phyloP scores from a whole-genome alignment of 768 basidiomycete species.

The Suillus decipiens region DNA sequence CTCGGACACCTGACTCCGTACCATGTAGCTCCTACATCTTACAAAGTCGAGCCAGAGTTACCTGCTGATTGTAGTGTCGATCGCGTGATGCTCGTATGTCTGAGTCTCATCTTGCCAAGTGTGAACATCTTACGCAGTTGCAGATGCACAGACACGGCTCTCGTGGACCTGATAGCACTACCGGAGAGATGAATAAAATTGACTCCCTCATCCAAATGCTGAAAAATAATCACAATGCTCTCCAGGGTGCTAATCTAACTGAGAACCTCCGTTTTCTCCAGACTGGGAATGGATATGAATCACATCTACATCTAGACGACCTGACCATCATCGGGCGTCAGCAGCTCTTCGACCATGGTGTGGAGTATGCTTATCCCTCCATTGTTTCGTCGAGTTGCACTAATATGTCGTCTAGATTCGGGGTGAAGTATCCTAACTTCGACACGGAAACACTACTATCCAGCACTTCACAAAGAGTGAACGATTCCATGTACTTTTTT shows the following conservation, averaged over 20 bases:
- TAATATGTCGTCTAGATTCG: constrained; percentile 16
- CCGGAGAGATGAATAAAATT: constrained; percentile 29
- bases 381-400: not conserved
- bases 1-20: constrained; percentile 37
- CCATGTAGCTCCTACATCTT: constrained; percentile 25
- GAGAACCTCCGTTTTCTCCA: constrained; percentile 35
- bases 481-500: constrained; percentile 45
- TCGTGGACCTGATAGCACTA: constrained; percentile 33
- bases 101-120: no score
- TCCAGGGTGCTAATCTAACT: constrained; percentile 33
- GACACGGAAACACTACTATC: constrained; percentile 21
- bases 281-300: constrained; percentile 35
- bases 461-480: constrained; percentile 24
- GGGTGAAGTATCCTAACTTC: constrained; percentile 24
- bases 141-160: constrained; percentile 46
- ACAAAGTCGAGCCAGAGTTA: constrained; percentile 26
- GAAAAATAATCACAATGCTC: constrained; percentile 22
- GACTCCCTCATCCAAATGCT: constrained; percentile 36
- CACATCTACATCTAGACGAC: constrained; percentile 35
- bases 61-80: constrained; percentile 35
- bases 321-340: constrained; percentile 39
- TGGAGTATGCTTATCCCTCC: constrained; percentile 27
- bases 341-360: constrained; percentile 43
- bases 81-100: constrained; percentile 34
- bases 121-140: not conserved